Percentiles rank a stretch among this genome's conserved stretches.
Conservation (phyloP, 208 protist species). For the Acanthamoeba sp. region DNA sequence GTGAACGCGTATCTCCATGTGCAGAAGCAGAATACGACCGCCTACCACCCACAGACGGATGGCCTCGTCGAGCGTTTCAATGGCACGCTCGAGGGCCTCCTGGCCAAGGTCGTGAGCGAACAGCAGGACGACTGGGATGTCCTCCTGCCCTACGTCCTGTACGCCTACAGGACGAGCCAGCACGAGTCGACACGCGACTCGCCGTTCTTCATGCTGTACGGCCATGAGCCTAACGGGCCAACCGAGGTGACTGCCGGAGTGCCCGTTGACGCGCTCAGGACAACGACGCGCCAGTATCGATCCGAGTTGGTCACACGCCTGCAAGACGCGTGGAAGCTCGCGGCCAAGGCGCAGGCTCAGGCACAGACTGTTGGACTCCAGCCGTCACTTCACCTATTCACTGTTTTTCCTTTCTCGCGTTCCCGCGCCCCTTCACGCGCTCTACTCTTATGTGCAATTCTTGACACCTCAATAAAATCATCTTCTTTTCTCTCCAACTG, state of each 20-base stretch:
- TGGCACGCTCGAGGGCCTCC: neutral
- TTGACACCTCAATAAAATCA: too few relatives aligned
- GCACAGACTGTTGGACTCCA: too few relatives aligned
- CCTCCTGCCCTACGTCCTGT: neutral
- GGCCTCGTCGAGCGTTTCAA: constrained; percentile 77
- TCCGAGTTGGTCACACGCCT: neutral
- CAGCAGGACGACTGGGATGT: constrained; percentile 65
- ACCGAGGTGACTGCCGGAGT: neutral
- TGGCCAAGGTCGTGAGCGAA: neutral
- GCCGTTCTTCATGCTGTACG: constrained; percentile 68
- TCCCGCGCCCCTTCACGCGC: too few relatives aligned
- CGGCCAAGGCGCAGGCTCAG: neutral
- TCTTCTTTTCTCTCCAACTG: too few relatives aligned
- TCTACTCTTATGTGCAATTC: too few relatives aligned
- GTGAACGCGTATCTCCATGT: constrained; percentile 52
- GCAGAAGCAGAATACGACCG: constrained; percentile 18
- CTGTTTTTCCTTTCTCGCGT: too few relatives aligned
- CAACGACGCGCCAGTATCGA: neutral
- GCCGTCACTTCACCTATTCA: too few relatives aligned
- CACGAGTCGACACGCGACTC: constrained; percentile 46
- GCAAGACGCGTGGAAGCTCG: neutral
- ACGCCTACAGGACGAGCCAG: constrained; percentile 40
- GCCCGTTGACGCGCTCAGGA: neutral
- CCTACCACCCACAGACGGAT: constrained; percentile 80
- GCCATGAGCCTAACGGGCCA: neutral